Percentiles rank a stretch among this genome's conserved stretches.
These are phyloP conservation scores for Botrytis fragariae DNA, from an alignment of 2,329 filamentous ascomycete species.

Conservation along the genomic window DNA sequence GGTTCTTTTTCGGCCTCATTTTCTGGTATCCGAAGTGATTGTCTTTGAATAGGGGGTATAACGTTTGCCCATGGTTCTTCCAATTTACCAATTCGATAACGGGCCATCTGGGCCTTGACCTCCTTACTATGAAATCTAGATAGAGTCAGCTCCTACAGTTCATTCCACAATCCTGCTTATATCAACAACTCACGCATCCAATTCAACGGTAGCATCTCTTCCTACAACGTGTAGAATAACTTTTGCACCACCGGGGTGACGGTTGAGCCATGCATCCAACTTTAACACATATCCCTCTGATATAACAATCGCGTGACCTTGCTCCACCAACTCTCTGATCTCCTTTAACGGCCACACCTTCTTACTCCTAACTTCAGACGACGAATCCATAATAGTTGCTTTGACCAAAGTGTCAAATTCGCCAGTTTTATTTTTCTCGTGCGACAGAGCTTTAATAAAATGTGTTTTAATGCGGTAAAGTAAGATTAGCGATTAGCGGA, in stretches of 20 bases:
- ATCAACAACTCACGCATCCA: conserved; percentile 70
- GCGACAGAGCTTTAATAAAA: background rate
- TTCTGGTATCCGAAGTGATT: background rate
- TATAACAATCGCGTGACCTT: conserved; percentile 17
- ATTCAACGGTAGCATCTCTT: conserved; percentile 89
- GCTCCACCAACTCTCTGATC: conserved; percentile 12
- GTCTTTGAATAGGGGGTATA: conserved; percentile 74
- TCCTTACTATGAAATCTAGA: conserved; percentile 76
- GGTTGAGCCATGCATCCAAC: conserved; percentile 82
- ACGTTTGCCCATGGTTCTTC: conserved; percentile 86
- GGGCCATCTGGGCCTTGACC: conserved; percentile 70
- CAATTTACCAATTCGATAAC: conserved; percentile 79
- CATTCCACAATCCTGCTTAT: background rate
- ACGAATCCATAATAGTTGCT: conserved; percentile 10
- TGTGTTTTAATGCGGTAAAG: background rate
- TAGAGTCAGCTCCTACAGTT: conserved; percentile 7
- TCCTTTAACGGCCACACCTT: conserved; percentile 14
- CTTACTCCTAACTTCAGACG: conserved; percentile 1
- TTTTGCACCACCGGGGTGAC: conserved; percentile 89
- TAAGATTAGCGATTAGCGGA: conserved; percentile 9
- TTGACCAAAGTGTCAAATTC: conserved; percentile 7
- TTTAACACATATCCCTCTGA: conserved; percentile 61
- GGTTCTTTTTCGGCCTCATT: conserved; percentile 8
- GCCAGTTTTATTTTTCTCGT: background rate
- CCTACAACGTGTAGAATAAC: conserved; percentile 92